Conservation (phyloP, 306 rosid species). For the Arachis stenosperma region DNA sequence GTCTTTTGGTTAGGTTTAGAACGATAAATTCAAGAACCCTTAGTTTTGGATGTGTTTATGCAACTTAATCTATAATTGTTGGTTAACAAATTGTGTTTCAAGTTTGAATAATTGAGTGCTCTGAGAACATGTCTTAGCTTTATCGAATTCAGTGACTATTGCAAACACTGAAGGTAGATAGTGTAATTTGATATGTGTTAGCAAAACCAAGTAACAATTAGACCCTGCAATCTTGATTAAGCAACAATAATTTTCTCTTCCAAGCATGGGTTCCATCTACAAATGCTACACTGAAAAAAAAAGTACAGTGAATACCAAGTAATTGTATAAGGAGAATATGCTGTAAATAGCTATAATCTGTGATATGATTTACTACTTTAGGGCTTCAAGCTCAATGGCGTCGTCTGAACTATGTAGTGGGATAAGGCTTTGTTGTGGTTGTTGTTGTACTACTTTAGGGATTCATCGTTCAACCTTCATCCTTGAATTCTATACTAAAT, state of each 20-base stretch:
- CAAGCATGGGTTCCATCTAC: neutral
- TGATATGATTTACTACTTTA: no score
- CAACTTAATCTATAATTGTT: neutral
- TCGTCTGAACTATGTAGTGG: no score
- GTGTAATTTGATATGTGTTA: neutral
- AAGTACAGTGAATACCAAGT: neutral
- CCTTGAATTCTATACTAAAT: slow-evolving; percentile 10
- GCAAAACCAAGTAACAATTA: no score
- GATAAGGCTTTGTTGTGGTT: neutral
- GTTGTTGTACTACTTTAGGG: slow-evolving; percentile 14
- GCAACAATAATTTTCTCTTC: no score
- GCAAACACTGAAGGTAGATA: neutral
- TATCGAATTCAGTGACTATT: slow-evolving; percentile 3
- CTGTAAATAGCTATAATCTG: neutral
- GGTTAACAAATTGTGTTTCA: neutral
- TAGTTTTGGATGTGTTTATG: slow-evolving; percentile 5
- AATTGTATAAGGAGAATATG: neutral
- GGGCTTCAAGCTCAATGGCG: no score
- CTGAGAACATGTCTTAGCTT: slow-evolving; percentile 1
- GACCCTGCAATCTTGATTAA: no score
- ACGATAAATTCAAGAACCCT: slow-evolving; percentile 16
- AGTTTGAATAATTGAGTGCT: slow-evolving; percentile 16
- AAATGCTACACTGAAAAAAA: neutral
- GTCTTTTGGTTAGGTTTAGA: neutral
- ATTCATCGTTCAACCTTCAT: slow-evolving; percentile 28